A percentile compares a stretch with the other conserved stretches of the same genome.
These are phyloP conservation scores for Cephalotrichum gorgonifer DNA, from an alignment of 2,329 filamentous ascomycete species.

Conservation along the genomic window DNA sequence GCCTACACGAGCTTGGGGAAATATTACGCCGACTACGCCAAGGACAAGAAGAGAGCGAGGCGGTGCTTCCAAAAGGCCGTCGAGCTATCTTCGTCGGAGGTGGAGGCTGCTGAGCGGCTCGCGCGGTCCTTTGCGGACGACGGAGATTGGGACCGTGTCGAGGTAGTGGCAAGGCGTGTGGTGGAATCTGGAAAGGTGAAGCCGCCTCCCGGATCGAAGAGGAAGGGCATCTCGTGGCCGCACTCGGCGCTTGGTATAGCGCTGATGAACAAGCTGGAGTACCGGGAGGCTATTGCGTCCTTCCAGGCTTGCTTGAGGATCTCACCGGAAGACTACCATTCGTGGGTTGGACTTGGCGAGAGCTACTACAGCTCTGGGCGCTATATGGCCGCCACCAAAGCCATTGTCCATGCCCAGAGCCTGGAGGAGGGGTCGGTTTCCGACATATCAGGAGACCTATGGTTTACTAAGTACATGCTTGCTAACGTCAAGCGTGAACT, in stretches of 20 bases:
- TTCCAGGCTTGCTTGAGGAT: slow-evolving; percentile 86
- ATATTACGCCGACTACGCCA: slow-evolving; percentile 85
- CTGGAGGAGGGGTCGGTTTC: slow-evolving; percentile 48
- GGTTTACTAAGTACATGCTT: slow-evolving; percentile 96
- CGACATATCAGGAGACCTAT: slow-evolving; percentile 50
- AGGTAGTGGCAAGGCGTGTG: slow-evolving; percentile 80
- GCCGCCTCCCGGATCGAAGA: slow-evolving; percentile 84
- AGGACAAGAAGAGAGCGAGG: slow-evolving; percentile 76
- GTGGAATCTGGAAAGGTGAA: slow-evolving; percentile 91
- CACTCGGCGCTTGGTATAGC: slow-evolving; percentile 89
- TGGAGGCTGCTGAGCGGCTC: slow-evolving; percentile 77
- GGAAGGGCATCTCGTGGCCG: slow-evolving; percentile 90
- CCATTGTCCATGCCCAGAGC: slow-evolving; percentile 74
- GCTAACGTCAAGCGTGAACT: slow-evolving; percentile 90
- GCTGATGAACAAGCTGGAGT: slow-evolving; percentile 89
- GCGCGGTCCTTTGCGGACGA: slow-evolving; percentile 80
- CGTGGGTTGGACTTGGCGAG: slow-evolving; percentile 93
- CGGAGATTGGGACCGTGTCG: slow-evolving; percentile 93
- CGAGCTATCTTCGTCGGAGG: slow-evolving; percentile 78
- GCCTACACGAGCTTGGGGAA: slow-evolving; percentile 85
- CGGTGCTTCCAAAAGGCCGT: slow-evolving; percentile 95
- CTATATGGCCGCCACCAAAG: slow-evolving; percentile 87
- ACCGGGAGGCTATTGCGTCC: slow-evolving; percentile 75
- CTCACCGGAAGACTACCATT: slow-evolving; percentile 80
- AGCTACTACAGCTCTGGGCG: slow-evolving; percentile 91